Conservation (phyloP, 2,329 filamentous ascomycete species). For the Colletotrichum magnum region DNA sequence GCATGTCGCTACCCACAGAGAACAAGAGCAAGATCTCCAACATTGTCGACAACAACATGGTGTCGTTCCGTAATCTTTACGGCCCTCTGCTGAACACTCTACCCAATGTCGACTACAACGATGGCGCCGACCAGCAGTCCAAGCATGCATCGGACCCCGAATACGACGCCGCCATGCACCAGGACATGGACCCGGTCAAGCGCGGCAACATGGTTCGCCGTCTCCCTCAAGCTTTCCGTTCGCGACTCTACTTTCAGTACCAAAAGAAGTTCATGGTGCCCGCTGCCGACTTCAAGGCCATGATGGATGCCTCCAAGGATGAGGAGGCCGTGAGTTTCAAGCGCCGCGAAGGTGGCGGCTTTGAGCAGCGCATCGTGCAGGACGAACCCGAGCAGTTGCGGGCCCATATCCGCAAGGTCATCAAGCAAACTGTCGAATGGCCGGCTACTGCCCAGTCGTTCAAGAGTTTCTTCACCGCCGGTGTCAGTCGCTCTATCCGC, state of each 20-base stretch:
- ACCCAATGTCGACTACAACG: constrained; percentile 86
- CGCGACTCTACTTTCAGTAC: constrained; percentile 94
- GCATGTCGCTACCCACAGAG: constrained; percentile 92
- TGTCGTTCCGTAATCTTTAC: constrained; percentile 93
- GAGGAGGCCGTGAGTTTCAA: constrained; percentile 77
- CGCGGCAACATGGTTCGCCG: constrained; percentile 97
- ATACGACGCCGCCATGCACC: constrained; percentile 78
- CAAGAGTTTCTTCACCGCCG: constrained; percentile 87
- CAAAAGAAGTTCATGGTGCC: constrained; percentile 92
- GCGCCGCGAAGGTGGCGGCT: constrained; percentile 83
- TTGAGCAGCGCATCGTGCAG: constrained; percentile 86
- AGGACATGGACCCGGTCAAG: constrained; percentile 93
- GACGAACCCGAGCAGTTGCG: constrained; percentile 78
- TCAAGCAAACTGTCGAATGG: constrained; percentile 92
- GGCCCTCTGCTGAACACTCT: constrained; percentile 89
- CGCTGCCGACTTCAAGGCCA: constrained; percentile 83
- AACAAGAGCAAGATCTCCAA: constrained; percentile 94
- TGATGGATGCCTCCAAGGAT: constrained; percentile 84
- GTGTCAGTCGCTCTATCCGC: constrained; percentile 75
- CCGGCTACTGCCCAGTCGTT: constrained; percentile 89
- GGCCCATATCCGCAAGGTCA: constrained; percentile 79
- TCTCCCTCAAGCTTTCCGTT: constrained; percentile 87
- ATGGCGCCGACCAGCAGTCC: constrained; percentile 65
- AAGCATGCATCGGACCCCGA: constrained; percentile 64
- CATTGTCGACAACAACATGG: constrained; percentile 92